phyloP scores from a whole-genome alignment of 495 filamentous ascomycete species.

The Friedmanniomyces endolithicus region DNA sequence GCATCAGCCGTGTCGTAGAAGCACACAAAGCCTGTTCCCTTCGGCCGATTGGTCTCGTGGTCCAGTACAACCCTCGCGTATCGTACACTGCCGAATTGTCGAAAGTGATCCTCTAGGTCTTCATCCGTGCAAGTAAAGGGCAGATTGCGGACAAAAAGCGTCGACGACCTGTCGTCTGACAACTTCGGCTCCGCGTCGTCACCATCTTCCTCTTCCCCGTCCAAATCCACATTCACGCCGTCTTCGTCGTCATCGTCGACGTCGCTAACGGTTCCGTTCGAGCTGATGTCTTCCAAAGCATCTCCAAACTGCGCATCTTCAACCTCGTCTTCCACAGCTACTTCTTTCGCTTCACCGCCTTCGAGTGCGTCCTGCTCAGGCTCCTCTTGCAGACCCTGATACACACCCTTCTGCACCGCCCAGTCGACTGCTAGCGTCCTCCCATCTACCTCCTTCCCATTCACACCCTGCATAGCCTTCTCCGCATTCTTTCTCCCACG shows the following conservation, averaged over 20 bases:
- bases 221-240: conserved; percentile 25
- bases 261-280: conserved; percentile 16
- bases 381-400: conserved; percentile 50
- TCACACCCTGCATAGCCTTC: conserved; percentile 69
- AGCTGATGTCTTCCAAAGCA: conserved; percentile 31
- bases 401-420: conserved; percentile 83
- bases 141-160: conserved; percentile 87
- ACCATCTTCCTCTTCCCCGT: conserved; percentile 29
- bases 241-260: conserved; percentile 32
- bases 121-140: conserved; percentile 77
- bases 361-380: conserved; percentile 25
- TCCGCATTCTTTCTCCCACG: conserved; percentile 83
- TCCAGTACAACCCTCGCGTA: conserved; percentile 89
- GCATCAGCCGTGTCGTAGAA: conserved; percentile 70
- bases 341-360: conserved; percentile 30
- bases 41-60: conserved; percentile 65
- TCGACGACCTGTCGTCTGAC: conserved; percentile 46
- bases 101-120: conserved; percentile 68
- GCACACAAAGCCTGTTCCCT: conserved; percentile 88
- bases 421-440: conserved; percentile 83
- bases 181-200: conserved; percentile 7
- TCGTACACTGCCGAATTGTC: conserved; percentile 65
- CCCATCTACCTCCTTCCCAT: conserved; percentile 83
- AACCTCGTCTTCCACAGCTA: conserved; percentile 29
- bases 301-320: conserved; percentile 13